These are phyloP conservation scores for Bipolaris gigantea DNA, from an alignment of 2,329 filamentous ascomycete species.

Conservation along the genomic window DNA sequence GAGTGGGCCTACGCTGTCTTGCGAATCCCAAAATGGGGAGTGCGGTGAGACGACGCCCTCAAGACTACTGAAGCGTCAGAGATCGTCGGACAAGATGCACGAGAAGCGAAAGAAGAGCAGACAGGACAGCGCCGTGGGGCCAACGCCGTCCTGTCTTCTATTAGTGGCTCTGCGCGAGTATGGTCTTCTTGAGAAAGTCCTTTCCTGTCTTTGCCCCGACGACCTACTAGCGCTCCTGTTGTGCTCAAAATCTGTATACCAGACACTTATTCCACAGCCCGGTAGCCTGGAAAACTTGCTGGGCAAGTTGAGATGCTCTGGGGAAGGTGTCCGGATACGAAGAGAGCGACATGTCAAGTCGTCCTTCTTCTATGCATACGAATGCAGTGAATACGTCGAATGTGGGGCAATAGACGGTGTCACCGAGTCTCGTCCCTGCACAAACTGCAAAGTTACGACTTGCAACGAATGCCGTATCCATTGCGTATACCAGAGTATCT, in stretches of 20 bases:
- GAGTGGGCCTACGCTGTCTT: background rate
- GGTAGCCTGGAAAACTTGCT: conserved; percentile 34
- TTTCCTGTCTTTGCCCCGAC: conserved; percentile 26
- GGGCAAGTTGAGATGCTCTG: conserved; percentile 32
- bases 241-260: conserved; percentile 31
- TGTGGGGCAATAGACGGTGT: conserved; percentile 20
- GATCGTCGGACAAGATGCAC: conserved; percentile 10
- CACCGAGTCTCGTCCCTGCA: conserved; percentile 30
- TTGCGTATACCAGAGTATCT: conserved; percentile 39
- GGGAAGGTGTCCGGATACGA: conserved; percentile 30
- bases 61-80: conserved; percentile 26
- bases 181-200: conserved; percentile 31
- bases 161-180: conserved; percentile 31
- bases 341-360: conserved; percentile 28
- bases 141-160: conserved; percentile 18
- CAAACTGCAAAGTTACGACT: conserved; percentile 32
- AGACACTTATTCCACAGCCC: conserved; percentile 25
- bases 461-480: conserved; percentile 43
- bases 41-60: background rate
- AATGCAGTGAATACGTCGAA: conserved; percentile 26
- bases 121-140: background rate
- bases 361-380: conserved; percentile 23
- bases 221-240: conserved; percentile 36
- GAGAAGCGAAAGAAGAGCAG: conserved; percentile 15
- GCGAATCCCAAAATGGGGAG: background rate